Evolutionary conservation across 768 basidiomycete species (phyloP).

Genomic region (Macrolepiota albuminosa): DNA sequence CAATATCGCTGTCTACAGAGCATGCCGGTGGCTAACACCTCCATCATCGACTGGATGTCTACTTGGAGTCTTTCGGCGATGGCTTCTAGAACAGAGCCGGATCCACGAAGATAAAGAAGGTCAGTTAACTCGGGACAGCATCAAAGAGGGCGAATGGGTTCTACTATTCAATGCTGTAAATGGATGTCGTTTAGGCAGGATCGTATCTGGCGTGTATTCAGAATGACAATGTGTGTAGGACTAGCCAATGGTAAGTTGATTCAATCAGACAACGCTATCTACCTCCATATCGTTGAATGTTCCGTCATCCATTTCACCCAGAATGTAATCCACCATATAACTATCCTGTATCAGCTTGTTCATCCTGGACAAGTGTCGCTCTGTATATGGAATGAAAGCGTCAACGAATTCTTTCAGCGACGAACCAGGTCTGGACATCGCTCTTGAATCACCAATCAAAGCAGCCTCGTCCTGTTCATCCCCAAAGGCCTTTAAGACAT

Average conservation of each 20-base stretch:
- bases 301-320: slow-evolving; percentile 84
- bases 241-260: not conserved
- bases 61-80: slow-evolving; percentile 65
- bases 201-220: slow-evolving; percentile 16
- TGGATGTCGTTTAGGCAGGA: slow-evolving; percentile 60
- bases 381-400: slow-evolving; percentile 89
- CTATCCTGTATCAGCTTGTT: slow-evolving; percentile 91
- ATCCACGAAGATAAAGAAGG: slow-evolving; percentile 47
- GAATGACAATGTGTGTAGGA: not conserved
- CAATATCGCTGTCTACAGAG: slow-evolving; percentile 66
- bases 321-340: slow-evolving; percentile 88
- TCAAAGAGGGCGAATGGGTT: slow-evolving; percentile 56
- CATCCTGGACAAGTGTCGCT: slow-evolving; percentile 82
- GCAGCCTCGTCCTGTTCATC: slow-evolving; percentile 32
- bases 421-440: slow-evolving; percentile 19
- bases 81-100: slow-evolving; percentile 56
- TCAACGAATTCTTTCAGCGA: slow-evolving; percentile 75
- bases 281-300: slow-evolving; percentile 55
- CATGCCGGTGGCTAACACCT: slow-evolving; percentile 63
- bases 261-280: slow-evolving; percentile 18
- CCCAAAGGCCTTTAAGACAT: slow-evolving; percentile 64
- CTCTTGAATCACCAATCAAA: slow-evolving; percentile 18
- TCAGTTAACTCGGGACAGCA: slow-evolving; percentile 34
- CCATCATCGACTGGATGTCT: slow-evolving; percentile 58
- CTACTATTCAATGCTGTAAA: slow-evolving; percentile 70